Evolutionary conservation across 2,329 filamentous ascomycete species (phyloP).

Genomic region (Alternaria solani): DNA sequence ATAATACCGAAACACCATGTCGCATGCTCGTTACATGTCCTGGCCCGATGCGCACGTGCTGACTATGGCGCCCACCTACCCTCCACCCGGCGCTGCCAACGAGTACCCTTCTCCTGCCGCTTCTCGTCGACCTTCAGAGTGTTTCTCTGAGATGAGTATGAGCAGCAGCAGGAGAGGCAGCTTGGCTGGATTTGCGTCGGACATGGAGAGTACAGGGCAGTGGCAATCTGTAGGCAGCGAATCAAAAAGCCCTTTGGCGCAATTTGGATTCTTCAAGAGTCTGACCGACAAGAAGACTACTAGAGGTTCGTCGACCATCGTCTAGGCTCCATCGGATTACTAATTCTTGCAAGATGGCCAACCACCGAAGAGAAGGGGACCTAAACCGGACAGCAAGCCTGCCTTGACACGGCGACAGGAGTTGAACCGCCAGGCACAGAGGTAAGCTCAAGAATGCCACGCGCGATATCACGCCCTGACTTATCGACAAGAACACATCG

Average conservation of each 20-base stretch:
- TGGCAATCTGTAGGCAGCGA: slow-evolving; percentile 50
- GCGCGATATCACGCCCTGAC: slow-evolving; percentile 19
- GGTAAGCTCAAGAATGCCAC: slow-evolving; percentile 62
- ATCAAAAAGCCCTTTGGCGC: slow-evolving; percentile 49
- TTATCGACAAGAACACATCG: slow-evolving; percentile 78
- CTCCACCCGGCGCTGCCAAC: slow-evolving; percentile 43
- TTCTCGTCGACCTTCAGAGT: slow-evolving; percentile 45
- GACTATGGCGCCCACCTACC: slow-evolving; percentile 48
- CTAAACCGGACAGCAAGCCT: slow-evolving; percentile 95
- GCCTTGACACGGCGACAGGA: slow-evolving; percentile 92
- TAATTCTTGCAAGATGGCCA: slow-evolving; percentile 71
- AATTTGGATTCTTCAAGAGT: slow-evolving; percentile 67
- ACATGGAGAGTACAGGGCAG: slow-evolving; percentile 49
- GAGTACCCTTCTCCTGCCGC: slow-evolving; percentile 46
- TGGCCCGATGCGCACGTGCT: slow-evolving; percentile 46
- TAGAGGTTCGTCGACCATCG: slow-evolving; percentile 63
- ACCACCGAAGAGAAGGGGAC: slow-evolving; percentile 85
- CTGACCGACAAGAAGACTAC: slow-evolving; percentile 76
- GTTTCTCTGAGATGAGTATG: slow-evolving; percentile 40
- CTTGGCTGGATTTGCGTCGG: slow-evolving; percentile 47
- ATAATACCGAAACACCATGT: slow-evolving; percentile 33
- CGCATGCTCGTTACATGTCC: slow-evolving; percentile 46
- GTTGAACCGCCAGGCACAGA: slow-evolving; percentile 92
- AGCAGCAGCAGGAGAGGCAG: slow-evolving; percentile 44
- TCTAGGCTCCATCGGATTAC: neutral